Evolutionary conservation across 192 early-diverging fungal genomes (phyloP).

Genomic region (Phlyctochytrium planicorne): DNA sequence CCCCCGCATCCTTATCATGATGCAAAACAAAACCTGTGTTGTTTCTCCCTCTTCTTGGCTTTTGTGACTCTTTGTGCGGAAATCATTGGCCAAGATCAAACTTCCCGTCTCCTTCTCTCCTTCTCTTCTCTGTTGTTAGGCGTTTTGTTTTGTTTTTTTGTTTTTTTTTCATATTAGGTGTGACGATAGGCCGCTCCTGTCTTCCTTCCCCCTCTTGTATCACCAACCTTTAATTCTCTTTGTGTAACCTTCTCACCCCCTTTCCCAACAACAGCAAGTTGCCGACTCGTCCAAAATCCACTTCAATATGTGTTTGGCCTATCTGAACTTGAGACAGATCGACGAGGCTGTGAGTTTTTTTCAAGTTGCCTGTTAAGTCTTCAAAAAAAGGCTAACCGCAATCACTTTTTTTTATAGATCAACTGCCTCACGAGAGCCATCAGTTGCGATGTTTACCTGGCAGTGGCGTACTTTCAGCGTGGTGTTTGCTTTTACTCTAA

Average conservation of each 20-base stretch:
- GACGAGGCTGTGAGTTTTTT: conserved; percentile 75
- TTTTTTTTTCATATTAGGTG: not conserved
- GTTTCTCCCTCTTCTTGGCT: no score
- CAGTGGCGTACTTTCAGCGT: conserved; percentile 90
- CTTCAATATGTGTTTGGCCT: conserved; percentile 91
- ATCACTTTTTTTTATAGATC: conserved; percentile 54
- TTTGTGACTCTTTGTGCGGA: no score
- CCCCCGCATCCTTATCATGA: no score
- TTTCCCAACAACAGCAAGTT: conserved; percentile 57
- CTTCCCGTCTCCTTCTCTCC: no score
- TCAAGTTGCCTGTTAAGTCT: not conserved
- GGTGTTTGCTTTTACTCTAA: conserved; percentile 79
- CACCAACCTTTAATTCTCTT: not conserved
- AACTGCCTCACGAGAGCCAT: conserved; percentile 71
- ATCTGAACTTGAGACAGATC: conserved; percentile 70
- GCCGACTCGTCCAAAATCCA: conserved; percentile 93
- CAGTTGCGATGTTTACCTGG: conserved; percentile 81
- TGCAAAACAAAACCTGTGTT: no score
- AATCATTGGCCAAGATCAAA: no score
- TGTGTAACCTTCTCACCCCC: no score
- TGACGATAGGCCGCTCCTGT: not conserved
- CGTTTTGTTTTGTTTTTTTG: conserved; percentile 1
- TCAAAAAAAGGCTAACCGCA: not conserved
- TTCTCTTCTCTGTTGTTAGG: no score
- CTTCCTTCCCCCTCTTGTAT: not conserved